Evolutionary conservation across 1,284 basidiomycete genomes (phyloP), one percentile per base, ranked within the genome.

Genomic region (Boletus albobrunnescens): DNA sequence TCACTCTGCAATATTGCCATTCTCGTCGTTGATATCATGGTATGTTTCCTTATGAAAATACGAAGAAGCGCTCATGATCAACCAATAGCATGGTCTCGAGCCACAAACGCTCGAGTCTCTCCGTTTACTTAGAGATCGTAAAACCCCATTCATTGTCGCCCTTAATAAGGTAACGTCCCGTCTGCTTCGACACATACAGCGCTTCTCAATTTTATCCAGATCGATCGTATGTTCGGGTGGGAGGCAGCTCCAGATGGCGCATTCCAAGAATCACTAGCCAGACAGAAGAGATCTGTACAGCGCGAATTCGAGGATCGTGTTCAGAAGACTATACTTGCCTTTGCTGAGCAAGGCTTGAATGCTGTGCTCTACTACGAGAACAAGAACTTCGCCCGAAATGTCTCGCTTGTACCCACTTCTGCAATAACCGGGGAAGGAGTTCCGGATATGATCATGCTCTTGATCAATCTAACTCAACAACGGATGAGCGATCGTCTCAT

Each of bases 1-100:
- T 98, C 94, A 17, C 78, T 99, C 24, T 99, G 96, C 74, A 99
- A 99, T 73, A 99, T 99, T 58, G 96, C 96, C 55, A 93, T 99
- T 58, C 80, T 99, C 39, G 96, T 99, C 47, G 94, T 99, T 38
- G 96, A 99, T 76, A 97, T 99, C 67, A 97, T 97, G 84, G 88
- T 88, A 56, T 36, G 76, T 61, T 28, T 33, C 37, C 23, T 49
- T 31, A 27, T 14, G 23, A 39, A 36, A 23, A 43, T 56, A 6
- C 50, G 7, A 36, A 40, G 33, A 41, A 17, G 3, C 33, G 36
- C 50, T 64, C 38, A 60, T 48, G 41, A 47, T 45, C 23, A 38
- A n/a, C 30, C 19, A 32, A 17, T 56, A 91, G 87, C 96, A 99
- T 72, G 95, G 95, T 50, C 79, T 99, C 46, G 96, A 99, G 72